Conservation (phyloP, 2,329 filamentous ascomycete species). For the Colletotrichum sansevieriae region DNA sequence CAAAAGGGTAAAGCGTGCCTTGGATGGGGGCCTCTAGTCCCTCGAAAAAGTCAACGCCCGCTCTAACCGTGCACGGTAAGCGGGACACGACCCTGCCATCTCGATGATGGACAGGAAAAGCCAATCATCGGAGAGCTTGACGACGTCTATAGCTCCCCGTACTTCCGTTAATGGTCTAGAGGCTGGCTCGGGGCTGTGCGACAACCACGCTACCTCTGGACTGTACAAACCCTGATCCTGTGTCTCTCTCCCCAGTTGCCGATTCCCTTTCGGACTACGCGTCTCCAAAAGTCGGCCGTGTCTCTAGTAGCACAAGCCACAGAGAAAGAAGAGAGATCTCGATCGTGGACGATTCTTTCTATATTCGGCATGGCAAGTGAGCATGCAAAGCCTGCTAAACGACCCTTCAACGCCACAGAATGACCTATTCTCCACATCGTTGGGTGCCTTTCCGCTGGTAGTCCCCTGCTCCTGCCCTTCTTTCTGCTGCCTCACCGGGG, state of each 20-base stretch:
- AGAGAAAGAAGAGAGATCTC: constrained; percentile 31
- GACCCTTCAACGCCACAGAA: constrained; percentile 33
- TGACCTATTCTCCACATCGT: constrained; percentile 20
- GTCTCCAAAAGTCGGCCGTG: no score
- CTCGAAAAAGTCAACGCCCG: no score
- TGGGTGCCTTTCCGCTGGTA: constrained; percentile 18
- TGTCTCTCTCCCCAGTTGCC: no score
- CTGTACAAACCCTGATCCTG: no score
- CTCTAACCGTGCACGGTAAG: constrained; percentile 7
- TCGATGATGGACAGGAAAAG: background rate
- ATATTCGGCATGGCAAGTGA: constrained; percentile 32
- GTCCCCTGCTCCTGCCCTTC: background rate
- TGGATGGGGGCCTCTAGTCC: no score
- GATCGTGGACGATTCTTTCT: constrained; percentile 34
- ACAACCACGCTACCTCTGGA: no score
- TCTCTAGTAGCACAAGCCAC: constrained; percentile 29
- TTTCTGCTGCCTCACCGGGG: no score
- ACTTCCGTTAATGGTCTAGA: background rate
- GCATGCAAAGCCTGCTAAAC: constrained; percentile 20
- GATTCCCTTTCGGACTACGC: no score
- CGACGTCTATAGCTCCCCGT: background rate
- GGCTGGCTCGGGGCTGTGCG: no score
- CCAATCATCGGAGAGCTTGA: background rate
- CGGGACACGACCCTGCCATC: constrained; percentile 20
- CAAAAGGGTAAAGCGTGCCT: constrained; percentile 9